A percentile compares a stretch with the other conserved stretches of the same genome.
Evolutionary conservation across 805 yeast genomes (phyloP).

Genomic region (Nakazawaea anatomiae): DNA sequence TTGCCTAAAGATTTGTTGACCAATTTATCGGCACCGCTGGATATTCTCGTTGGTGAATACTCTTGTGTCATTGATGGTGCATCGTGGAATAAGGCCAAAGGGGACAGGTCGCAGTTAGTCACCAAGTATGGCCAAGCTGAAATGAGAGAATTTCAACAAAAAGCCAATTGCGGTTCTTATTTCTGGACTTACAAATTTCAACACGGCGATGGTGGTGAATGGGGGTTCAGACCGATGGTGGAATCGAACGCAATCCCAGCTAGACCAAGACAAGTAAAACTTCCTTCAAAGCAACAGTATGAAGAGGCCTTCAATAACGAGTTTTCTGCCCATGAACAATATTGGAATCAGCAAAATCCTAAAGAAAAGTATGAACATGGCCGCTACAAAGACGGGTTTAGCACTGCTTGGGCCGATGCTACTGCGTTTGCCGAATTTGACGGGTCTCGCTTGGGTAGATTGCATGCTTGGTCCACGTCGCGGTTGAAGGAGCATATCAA

Average conservation of each 20-base stretch:
- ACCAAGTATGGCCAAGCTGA: constrained; percentile 58
- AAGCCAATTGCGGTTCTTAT: constrained; percentile 66
- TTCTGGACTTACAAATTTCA: constrained; percentile 92
- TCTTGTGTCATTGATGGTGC: constrained; percentile 78
- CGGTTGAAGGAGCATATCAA: constrained; percentile 58
- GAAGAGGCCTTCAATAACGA: constrained; percentile 33
- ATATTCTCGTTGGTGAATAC: constrained; percentile 82
- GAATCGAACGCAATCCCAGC: constrained; percentile 51
- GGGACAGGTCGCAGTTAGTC: constrained; percentile 50
- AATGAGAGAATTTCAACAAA: constrained; percentile 34
- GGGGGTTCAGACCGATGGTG: constrained; percentile 84
- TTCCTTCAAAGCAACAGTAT: constrained; percentile 36
- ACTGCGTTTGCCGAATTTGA: constrained; percentile 61
- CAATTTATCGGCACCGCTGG: constrained; percentile 41
- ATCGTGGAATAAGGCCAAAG: constrained; percentile 55
- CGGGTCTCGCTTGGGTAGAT: constrained; percentile 70
- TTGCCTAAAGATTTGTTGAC: constrained; percentile 44
- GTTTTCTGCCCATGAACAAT: constrained; percentile 43
- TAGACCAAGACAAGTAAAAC: constrained; percentile 17
- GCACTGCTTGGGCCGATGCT: constrained; percentile 70
- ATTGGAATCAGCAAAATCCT: constrained; percentile 61
- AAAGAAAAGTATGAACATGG: constrained; percentile 70
- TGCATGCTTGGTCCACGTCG: constrained; percentile 59
- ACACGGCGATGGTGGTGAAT: constrained; percentile 91
- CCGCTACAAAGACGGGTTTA: constrained; percentile 75